Percentiles rank a stretch among this genome's conserved stretches.
These are phyloP conservation scores for Elongisporangium prolatum DNA, from an alignment of 352 stramenopile genomes.

Conservation along the genomic window DNA sequence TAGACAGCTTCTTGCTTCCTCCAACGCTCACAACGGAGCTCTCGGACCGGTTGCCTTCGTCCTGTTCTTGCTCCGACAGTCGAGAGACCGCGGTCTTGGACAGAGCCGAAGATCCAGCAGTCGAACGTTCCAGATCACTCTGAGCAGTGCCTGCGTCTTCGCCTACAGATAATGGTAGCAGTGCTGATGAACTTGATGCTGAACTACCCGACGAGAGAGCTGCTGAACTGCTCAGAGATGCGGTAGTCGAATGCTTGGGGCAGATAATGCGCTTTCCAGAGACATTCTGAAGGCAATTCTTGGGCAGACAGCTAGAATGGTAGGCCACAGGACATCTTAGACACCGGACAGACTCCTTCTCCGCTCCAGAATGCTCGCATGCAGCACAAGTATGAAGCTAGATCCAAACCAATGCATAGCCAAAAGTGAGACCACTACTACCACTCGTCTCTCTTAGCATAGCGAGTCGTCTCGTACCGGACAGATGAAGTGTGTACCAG, in stretches of 20 bases:
- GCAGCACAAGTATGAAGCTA: constrained; percentile 73
- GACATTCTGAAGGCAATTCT: constrained; percentile 42
- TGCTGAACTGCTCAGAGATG: background rate
- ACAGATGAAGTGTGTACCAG: constrained; percentile 80
- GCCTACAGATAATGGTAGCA: background rate
- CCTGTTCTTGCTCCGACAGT: constrained; percentile 16
- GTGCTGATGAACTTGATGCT: background rate
- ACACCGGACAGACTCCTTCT: constrained; percentile 78
- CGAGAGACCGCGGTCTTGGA: constrained; percentile 4
- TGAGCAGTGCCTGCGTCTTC: constrained; percentile 1
- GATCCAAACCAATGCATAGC: background rate
- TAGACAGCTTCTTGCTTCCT: constrained; percentile 27
- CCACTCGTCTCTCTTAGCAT: background rate
- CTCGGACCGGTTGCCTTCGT: constrained; percentile 15
- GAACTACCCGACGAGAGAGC: background rate
- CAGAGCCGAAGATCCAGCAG: background rate
- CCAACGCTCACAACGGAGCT: constrained; percentile 24
- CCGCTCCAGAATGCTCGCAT: constrained; percentile 69
- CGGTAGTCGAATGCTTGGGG: constrained; percentile 38
- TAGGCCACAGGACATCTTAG: constrained; percentile 78
- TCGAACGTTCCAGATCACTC: constrained; percentile 3
- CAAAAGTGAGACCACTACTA: background rate
- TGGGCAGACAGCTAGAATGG: constrained; percentile 70
- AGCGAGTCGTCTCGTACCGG: constrained; percentile 22
- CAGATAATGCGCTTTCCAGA: constrained; percentile 75